A percentile compares a stretch with the other conserved stretches of the same genome.
These are phyloP conservation scores for Neofusicoccum parvum DNA, from an alignment of 2,329 filamentous ascomycete genomes.

Conservation along the genomic window DNA sequence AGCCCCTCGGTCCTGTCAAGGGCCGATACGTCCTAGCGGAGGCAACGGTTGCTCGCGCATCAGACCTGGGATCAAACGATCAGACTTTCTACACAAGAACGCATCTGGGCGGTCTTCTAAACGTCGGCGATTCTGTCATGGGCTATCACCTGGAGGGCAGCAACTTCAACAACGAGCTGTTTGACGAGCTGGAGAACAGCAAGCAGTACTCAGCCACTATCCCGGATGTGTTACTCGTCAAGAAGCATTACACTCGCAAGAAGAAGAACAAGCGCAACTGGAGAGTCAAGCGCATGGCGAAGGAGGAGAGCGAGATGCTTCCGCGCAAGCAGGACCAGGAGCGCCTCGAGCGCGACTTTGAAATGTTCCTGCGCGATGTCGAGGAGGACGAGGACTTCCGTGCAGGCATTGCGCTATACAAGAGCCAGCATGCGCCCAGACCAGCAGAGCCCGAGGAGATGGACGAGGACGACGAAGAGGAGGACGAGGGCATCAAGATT, in stretches of 20 bases:
- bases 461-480: conserved; percentile 58
- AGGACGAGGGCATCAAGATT: conserved; percentile 53
- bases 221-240: conserved; percentile 91
- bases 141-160: conserved; percentile 89
- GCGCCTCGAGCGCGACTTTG: conserved; percentile 88
- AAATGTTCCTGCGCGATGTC: conserved; percentile 94
- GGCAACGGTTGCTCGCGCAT: conserved; percentile 81
- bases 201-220: conserved; percentile 76
- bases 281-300: conserved; percentile 91
- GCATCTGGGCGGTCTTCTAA: conserved; percentile 82
- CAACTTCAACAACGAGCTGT: conserved; percentile 89
- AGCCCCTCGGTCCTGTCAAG: conserved; percentile 71
- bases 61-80: conserved; percentile 84
- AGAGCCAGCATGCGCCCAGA: conserved; percentile 60
- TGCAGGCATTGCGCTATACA: conserved; percentile 83
- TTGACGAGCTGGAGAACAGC: conserved; percentile 78
- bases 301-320: conserved; percentile 84
- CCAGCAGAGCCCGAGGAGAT: conserved; percentile 68
- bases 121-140: conserved; percentile 88
- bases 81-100: conserved; percentile 87
- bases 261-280: conserved; percentile 81
- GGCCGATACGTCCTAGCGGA: conserved; percentile 86
- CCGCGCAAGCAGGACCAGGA: conserved; percentile 87
- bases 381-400: conserved; percentile 92
- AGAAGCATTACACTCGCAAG: conserved; percentile 91